Evolutionary conservation across 371 early-diverging fungal species (phyloP).

Genomic region (Umbelopsis sp.): DNA sequence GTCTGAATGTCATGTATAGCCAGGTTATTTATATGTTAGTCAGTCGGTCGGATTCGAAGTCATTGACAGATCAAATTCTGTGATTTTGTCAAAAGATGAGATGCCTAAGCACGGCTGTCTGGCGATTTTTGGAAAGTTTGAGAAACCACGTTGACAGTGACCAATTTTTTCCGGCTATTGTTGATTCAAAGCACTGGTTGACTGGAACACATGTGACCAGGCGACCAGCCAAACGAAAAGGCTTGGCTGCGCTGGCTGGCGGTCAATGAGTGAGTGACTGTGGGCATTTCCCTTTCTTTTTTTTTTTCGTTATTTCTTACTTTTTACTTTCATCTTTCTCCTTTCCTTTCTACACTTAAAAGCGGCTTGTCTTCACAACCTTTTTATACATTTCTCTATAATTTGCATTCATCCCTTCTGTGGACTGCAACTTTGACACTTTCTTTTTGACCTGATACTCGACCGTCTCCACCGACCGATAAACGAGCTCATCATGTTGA

Average conservation of each 20-base stretch:
- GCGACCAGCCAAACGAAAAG: background rate
- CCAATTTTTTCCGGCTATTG: no score
- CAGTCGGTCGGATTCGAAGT: no score
- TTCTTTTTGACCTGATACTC: background rate
- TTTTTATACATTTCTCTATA: background rate
- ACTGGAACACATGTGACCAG: no score
- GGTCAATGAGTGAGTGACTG: background rate
- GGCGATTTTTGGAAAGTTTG: no score
- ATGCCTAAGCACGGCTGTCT: no score
- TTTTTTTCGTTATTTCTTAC: background rate
- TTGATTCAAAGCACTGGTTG: no score
- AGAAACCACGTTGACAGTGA: no score
- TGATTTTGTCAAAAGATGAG: no score
- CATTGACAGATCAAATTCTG: no score
- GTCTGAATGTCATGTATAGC: no score
- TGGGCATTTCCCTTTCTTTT: background rate
- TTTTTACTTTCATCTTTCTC: background rate
- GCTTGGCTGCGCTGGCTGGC: background rate
- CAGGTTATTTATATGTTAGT: no score
- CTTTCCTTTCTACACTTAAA: background rate
- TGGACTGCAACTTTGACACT: slow-evolving; percentile 3
- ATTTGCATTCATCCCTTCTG: background rate
- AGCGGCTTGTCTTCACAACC: background rate
- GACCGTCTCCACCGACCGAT: slow-evolving; percentile 15
- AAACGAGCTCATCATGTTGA: slow-evolving; percentile 20